These are phyloP conservation scores for Plasmodium inui DNA, from an alignment of 169 alveolate species.

Conservation along the genomic window DNA sequence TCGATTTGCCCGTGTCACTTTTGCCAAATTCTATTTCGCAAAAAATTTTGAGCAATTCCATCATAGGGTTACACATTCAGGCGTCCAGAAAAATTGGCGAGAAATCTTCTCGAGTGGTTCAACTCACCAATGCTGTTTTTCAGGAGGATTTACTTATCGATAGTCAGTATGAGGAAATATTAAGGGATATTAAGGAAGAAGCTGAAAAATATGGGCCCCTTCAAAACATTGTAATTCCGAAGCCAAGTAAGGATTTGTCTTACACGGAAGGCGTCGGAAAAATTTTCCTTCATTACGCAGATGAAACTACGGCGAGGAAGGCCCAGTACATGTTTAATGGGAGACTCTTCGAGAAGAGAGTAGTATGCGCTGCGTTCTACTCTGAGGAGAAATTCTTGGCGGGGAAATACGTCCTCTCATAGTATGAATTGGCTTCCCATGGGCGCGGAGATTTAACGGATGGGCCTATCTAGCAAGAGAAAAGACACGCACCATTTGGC, in stretches of 20 bases:
- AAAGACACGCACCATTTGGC: background rate
- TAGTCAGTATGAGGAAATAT: slow-evolving; percentile 84
- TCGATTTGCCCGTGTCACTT: slow-evolving; percentile 84
- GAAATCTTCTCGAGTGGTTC: slow-evolving; percentile 89
- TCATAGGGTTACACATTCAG: slow-evolving; percentile 88
- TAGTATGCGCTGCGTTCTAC: slow-evolving; percentile 92
- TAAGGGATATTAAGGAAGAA: slow-evolving; percentile 86
- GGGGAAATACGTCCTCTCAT: slow-evolving; percentile 88
- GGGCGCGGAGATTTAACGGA: background rate
- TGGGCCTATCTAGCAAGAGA: background rate
- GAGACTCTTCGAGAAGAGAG: slow-evolving; percentile 89
- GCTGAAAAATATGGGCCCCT: slow-evolving; percentile 90
- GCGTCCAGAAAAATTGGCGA: slow-evolving; percentile 89
- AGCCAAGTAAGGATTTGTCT: slow-evolving; percentile 86
- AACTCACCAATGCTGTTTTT: slow-evolving; percentile 88
- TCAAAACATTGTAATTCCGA: slow-evolving; percentile 88
- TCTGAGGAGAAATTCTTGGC: slow-evolving; percentile 85
- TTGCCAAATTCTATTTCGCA: slow-evolving; percentile 89
- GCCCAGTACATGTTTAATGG: slow-evolving; percentile 93
- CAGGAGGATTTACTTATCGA: slow-evolving; percentile 90
- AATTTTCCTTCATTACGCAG: slow-evolving; percentile 86
- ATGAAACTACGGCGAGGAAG: slow-evolving; percentile 87
- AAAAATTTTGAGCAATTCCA: slow-evolving; percentile 86
- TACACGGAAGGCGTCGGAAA: slow-evolving; percentile 87
- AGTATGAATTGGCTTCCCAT: slow-evolving; percentile 13